A percentile compares a stretch with the other conserved stretches of the same genome.
Evolutionary conservation across 2,329 filamentous ascomycete genomes (phyloP).

Genomic region (Monosporascus cannonballus): DNA sequence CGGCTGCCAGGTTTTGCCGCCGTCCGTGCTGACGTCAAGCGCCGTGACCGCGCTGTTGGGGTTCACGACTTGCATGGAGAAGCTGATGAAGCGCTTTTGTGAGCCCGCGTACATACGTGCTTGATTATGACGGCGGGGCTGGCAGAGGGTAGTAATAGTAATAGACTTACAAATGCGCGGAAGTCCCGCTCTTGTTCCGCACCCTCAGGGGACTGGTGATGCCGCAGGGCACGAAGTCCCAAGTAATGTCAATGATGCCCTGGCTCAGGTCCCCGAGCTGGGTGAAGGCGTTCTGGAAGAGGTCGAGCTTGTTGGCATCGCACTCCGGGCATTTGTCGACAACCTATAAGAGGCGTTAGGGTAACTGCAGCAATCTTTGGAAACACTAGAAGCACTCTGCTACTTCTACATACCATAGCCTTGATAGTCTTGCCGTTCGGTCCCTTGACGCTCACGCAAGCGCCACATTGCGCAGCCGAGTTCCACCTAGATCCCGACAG

Average conservation of each 20-base stretch:
- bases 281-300: conserved; percentile 37
- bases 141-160: conserved; percentile 12
- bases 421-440: conserved; percentile 51
- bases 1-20: conserved; percentile 51
- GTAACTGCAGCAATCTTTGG: background rate
- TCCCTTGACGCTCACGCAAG: conserved; percentile 54
- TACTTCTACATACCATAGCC: conserved; percentile 48
- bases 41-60: conserved; percentile 48
- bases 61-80: conserved; percentile 59
- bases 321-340: conserved; percentile 42
- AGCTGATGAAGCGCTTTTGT: conserved; percentile 9
- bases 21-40: conserved; percentile 56
- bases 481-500: conserved; percentile 54
- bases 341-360: conserved; percentile 22
- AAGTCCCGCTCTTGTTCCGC: conserved; percentile 39
- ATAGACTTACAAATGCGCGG: conserved; percentile 31
- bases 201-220: conserved; percentile 36
- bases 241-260: conserved; percentile 35
- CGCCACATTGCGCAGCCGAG: conserved; percentile 50
- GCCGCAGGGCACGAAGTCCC: conserved; percentile 32
- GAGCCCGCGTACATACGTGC: background rate
- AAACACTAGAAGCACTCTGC: background rate
- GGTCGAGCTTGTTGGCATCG: conserved; percentile 33
- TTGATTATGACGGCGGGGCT: too few relatives aligned
- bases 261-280: conserved; percentile 28